A percentile compares a stretch with the other conserved stretches of the same genome.
phyloP scores from a whole-genome alignment of 352 stramenopile genomes.

The Phytopythium litorale region DNA sequence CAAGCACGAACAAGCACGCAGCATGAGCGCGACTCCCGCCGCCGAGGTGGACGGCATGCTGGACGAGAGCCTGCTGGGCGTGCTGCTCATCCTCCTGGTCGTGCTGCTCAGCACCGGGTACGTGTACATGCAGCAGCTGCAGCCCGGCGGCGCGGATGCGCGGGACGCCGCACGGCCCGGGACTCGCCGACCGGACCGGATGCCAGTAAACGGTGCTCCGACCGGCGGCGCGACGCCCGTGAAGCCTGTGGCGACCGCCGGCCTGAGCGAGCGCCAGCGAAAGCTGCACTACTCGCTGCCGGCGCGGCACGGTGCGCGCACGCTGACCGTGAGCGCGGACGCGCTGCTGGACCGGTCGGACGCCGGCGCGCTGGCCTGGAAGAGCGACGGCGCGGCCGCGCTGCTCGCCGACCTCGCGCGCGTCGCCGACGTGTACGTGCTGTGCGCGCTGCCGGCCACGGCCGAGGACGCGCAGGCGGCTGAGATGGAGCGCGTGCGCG shows the following conservation, averaged over 20 bases:
- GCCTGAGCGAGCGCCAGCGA: constrained; percentile 46
- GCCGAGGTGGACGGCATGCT: constrained; percentile 51
- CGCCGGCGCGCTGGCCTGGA: constrained; percentile 33
- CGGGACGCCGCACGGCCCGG: no score
- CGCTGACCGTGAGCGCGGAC: constrained; percentile 64
- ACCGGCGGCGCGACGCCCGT: constrained; percentile 10
- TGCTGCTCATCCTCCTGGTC: constrained; percentile 67
- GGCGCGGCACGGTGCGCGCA: constrained; percentile 51
- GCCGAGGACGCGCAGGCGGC: constrained; percentile 32
- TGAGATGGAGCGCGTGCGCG: constrained; percentile 38
- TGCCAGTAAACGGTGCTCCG: not conserved
- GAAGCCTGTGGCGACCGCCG: constrained; percentile 31
- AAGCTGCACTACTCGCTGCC: constrained; percentile 58
- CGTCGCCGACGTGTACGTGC: constrained; percentile 64
- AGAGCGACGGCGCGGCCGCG: constrained; percentile 30
- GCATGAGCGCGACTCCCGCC: constrained; percentile 27
- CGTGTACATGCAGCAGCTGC: constrained; percentile 65
- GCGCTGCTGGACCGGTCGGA: constrained; percentile 37
- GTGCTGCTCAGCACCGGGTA: constrained; percentile 73
- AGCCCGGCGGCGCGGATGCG: constrained; percentile 9
- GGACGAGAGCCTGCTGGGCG: constrained; percentile 64
- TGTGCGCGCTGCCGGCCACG: constrained; percentile 39
- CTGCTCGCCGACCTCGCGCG: constrained; percentile 56
- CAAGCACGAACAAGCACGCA: no score
- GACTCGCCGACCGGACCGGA: no score